Evolutionary conservation across 1,284 basidiomycete species (phyloP).

Genomic region (Singerocomus inundabilis): DNA sequence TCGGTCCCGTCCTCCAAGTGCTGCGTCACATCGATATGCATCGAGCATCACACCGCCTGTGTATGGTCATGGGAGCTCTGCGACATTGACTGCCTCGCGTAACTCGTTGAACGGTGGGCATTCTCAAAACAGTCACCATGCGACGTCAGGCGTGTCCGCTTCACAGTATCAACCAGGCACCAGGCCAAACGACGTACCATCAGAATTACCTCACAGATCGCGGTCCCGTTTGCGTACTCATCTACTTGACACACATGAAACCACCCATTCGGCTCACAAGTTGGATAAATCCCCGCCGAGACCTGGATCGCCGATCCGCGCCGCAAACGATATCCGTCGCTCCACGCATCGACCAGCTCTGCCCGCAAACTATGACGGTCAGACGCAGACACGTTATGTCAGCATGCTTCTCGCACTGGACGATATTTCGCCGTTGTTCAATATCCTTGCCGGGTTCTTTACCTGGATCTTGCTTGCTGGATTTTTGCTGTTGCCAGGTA

Average conservation of each 20-base stretch:
- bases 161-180: slow-evolving; percentile 5
- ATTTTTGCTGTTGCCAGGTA: slow-evolving; percentile 58
- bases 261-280: slow-evolving; percentile 1
- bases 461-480: slow-evolving; percentile 60
- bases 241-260: slow-evolving; percentile 2
- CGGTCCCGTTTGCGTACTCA: slow-evolving; percentile 13
- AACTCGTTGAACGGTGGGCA: slow-evolving; percentile 23
- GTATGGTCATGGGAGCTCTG: slow-evolving; percentile 28
- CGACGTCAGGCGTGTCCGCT: slow-evolving; percentile 1
- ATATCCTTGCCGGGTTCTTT: slow-evolving; percentile 49
- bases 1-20: slow-evolving; percentile 30
- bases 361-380: slow-evolving; percentile 24
- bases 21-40: slow-evolving; percentile 32
- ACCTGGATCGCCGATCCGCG: not conserved
- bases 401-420: slow-evolving; percentile 35
- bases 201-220: slow-evolving; percentile 19
- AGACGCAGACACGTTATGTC: slow-evolving; percentile 32
- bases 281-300: slow-evolving; percentile 1
- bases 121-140: slow-evolving; percentile 16
- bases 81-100: slow-evolving; percentile 17
- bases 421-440: slow-evolving; percentile 37
- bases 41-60: slow-evolving; percentile 28
- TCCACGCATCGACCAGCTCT: slow-evolving; percentile 23
- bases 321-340: slow-evolving; percentile 22
- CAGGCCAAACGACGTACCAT: slow-evolving; percentile 2